Conservation (phyloP, 1,284 basidiomycete genomes). For the Cryptococcus depauperatus region DNA sequence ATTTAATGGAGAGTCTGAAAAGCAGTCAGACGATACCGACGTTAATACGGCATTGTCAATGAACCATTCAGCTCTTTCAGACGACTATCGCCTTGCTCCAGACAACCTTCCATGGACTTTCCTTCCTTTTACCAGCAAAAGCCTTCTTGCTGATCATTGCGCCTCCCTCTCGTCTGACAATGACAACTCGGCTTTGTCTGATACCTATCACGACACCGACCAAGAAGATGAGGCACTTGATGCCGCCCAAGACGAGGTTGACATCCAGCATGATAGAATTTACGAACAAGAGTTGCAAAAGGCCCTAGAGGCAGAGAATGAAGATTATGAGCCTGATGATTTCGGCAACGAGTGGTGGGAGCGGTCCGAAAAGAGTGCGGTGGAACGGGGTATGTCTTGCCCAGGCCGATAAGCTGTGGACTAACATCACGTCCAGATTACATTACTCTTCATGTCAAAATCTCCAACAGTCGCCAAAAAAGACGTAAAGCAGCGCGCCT, state of each 20-base stretch:
- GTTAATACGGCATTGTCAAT: too few relatives aligned
- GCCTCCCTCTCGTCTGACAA: too few relatives aligned
- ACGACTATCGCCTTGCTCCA: too few relatives aligned
- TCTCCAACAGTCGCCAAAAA: conserved; percentile 2
- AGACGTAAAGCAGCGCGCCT: background rate
- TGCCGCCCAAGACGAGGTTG: conserved; percentile 8
- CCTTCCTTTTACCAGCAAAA: too few relatives aligned
- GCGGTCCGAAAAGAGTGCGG: background rate
- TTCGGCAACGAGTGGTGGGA: background rate
- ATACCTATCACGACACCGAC: background rate
- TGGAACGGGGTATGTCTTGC: background rate
- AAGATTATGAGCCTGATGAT: background rate
- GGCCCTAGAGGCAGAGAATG: background rate
- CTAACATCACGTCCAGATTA: conserved; percentile 3
- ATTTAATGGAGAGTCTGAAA: too few relatives aligned
- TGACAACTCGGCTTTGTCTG: too few relatives aligned
- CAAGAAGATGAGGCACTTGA: conserved; percentile 9
- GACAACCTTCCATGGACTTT: too few relatives aligned
- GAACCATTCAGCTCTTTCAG: too few relatives aligned
- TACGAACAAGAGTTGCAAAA: conserved; percentile 8
- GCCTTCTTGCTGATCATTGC: too few relatives aligned
- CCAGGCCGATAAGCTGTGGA: background rate
- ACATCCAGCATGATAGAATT: conserved; percentile 9
- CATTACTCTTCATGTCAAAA: conserved; percentile 3
- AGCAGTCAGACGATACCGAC: too few relatives aligned